Percentiles rank a stretch among this genome's conserved stretches.
Evolutionary conservation across 441 rosid genomes (phyloP).

Genomic region (Kokia cookei): DNA sequence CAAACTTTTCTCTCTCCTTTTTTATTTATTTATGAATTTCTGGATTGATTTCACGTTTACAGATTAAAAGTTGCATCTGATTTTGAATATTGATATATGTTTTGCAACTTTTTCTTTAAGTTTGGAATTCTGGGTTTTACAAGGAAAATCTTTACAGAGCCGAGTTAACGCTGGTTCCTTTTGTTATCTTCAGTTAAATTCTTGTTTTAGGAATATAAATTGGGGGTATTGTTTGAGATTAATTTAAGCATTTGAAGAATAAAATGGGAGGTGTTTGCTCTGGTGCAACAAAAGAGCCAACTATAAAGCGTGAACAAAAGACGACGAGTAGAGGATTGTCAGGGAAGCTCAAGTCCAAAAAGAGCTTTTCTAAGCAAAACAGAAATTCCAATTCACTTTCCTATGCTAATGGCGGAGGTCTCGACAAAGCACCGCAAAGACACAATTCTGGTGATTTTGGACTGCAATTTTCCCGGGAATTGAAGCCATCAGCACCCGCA

Average conservation of each 20-base stretch:
- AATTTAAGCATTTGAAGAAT: neutral
- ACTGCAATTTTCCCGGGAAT: constrained; percentile 49
- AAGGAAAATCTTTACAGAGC: neutral
- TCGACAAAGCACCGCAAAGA: constrained; percentile 21
- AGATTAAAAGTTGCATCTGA: too few relatives aligned
- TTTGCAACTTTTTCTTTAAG: neutral
- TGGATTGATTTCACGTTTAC: neutral
- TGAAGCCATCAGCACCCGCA: constrained; percentile 45
- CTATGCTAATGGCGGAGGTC: constrained; percentile 16
- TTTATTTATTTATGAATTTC: neutral
- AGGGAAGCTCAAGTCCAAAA: constrained; percentile 46
- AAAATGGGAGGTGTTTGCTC: constrained; percentile 76
- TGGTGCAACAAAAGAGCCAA: constrained; percentile 29
- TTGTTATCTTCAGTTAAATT: neutral
- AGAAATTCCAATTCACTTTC: constrained; percentile 19
- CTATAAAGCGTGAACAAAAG: constrained; percentile 23
- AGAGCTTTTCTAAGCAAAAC: constrained; percentile 27
- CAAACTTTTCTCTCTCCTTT: neutral
- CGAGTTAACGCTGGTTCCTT: neutral
- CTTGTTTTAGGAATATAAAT: neutral
- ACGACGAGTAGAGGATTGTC: constrained; percentile 23
- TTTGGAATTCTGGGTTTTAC: neutral
- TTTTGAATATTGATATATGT: neutral
- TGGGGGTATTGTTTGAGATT: neutral
- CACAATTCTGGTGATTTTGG: constrained; percentile 29